Conservation (phyloP, 2,329 filamentous ascomycete genomes). For the Calonectria hongkongensis region DNA sequence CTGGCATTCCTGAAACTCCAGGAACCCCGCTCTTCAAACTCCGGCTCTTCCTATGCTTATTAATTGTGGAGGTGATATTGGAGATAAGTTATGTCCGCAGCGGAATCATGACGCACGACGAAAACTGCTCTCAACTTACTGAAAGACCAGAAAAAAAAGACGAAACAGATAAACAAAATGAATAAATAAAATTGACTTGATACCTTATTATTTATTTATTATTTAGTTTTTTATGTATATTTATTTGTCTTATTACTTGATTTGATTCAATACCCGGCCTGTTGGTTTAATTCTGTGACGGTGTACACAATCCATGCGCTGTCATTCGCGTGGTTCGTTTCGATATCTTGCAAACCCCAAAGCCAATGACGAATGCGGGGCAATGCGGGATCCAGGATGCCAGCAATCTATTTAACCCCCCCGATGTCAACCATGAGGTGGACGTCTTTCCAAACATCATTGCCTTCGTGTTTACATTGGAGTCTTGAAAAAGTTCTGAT, state of each 20-base stretch:
- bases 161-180: too few species aligned
- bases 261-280: too few species aligned
- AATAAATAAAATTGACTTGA: too few species aligned
- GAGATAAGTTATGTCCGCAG: constrained; percentile 5
- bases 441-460: background rate
- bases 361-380: constrained; percentile 53
- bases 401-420: constrained; percentile 32
- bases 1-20: background rate
- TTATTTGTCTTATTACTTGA: too few species aligned
- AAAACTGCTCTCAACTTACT: too few species aligned
- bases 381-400: constrained; percentile 16
- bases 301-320: too few species aligned
- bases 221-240: too few species aligned
- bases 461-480: background rate
- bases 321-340: background rate
- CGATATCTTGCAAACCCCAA: constrained; percentile 43
- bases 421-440: constrained; percentile 25
- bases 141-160: too few species aligned
- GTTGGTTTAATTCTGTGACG: too few species aligned
- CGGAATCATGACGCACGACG: too few species aligned
- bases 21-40: constrained; percentile 18
- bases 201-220: too few species aligned
- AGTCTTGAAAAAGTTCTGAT: background rate
- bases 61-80: constrained; percentile 17
- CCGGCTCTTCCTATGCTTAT: constrained; percentile 12